Evolutionary conservation across 306 rosid species (phyloP), one percentile per base, ranked within the genome.

Genomic region (Casuarina glauca): DNA sequence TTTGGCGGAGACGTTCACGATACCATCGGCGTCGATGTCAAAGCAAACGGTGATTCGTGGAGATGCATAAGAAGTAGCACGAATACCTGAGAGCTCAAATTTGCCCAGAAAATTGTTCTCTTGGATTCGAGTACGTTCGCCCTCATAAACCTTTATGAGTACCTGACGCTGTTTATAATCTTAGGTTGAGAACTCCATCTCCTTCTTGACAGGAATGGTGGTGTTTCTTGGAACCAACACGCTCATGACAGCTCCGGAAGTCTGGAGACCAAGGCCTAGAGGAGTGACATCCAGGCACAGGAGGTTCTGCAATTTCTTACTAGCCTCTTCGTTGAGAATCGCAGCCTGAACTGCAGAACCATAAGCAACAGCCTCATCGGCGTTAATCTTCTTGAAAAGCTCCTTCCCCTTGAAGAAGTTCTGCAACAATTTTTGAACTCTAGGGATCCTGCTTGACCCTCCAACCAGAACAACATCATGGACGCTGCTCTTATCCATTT

Each of bases 21-120:
- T 87, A 11, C 90, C 88, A 6, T 87, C 73, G 0, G 88, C 86
- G 35, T 87, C 86, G 35, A 84, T 78, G 16, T 84, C 87, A 0
- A 87, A 87, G 32, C 87, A 84, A 1, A 84, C 87, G 2, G 0
- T 80, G 74, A 87, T 82, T 61, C 82, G 80, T 15, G 91, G 87
- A n/a, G 75, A 87, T 54, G 87, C 91, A 70, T 85, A 72, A 0
- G 83, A 88, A 52, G 88, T 83, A 70, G 85, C 76, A 44, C 80
- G 85, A 54, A 84, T 84, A 3, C 90, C 86, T 2, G 82, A 82
- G 70, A 87, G 42, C 78, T 84, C 79, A 12, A 86, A 88, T 57
- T 83, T 84, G 0, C 92, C 89, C 0, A 88, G 64, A 75, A 86
- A 64, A 42, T 82, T 86, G 79, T 88, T 88, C 9, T 86, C 89